These are phyloP conservation scores for Fusarium sp. DNA, from an alignment of 2,329 filamentous ascomycete species.

Conservation along the genomic window DNA sequence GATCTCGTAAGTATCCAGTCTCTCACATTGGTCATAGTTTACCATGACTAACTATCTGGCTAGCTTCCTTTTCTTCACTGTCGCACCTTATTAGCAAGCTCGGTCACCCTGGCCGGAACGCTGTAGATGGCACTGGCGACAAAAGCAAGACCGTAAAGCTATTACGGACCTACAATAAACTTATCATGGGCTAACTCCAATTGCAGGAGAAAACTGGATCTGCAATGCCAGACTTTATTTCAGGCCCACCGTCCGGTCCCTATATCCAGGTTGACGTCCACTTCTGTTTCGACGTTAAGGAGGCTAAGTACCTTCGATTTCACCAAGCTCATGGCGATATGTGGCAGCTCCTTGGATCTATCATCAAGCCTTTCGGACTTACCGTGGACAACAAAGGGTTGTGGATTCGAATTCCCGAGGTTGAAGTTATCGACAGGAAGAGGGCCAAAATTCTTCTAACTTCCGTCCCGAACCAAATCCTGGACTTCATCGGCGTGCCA, in stretches of 20 bases:
- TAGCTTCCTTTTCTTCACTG: slow-evolving; percentile 14
- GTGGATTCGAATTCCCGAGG: slow-evolving; percentile 73
- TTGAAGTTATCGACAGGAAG: slow-evolving; percentile 69
- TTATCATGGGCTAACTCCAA: neutral
- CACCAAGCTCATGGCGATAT: slow-evolving; percentile 78
- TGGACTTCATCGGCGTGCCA: slow-evolving; percentile 73
- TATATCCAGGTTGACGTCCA: slow-evolving; percentile 78
- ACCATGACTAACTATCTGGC: neutral
- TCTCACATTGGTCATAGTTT: too few relatives aligned
- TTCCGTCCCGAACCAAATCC: slow-evolving; percentile 62
- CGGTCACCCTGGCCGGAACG: neutral
- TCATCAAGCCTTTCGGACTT: slow-evolving; percentile 73
- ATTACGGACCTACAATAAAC: neutral
- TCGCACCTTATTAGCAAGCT: neutral
- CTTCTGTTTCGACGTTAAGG: slow-evolving; percentile 58
- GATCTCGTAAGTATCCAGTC: slow-evolving; percentile 3
- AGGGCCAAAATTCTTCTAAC: slow-evolving; percentile 70
- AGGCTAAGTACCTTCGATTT: slow-evolving; percentile 72
- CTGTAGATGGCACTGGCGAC: neutral
- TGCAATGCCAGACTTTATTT: neutral
- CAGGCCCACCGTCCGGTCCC: neutral
- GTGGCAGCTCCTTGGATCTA: slow-evolving; percentile 72
- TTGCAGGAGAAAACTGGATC: neutral
- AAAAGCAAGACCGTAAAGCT: neutral
- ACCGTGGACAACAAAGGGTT: slow-evolving; percentile 72